Evolutionary conservation across 2,329 filamentous ascomycete species (phyloP), one percentile per base, ranked within the genome.

Genomic region (Colletotrichum tabaci): DNA sequence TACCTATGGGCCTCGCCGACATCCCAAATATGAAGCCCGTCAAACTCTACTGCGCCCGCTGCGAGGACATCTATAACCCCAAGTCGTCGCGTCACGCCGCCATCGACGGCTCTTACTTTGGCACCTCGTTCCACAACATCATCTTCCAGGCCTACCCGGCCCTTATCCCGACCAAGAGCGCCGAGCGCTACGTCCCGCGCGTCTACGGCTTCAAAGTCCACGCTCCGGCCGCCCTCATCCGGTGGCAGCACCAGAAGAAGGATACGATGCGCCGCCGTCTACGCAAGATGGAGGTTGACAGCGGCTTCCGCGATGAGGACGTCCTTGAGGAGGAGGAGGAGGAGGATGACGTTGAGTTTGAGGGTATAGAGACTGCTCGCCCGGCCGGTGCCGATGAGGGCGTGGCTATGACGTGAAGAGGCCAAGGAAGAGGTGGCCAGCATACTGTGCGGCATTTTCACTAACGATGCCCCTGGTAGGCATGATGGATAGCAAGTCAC

Each of bases 61-160:
- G 96, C 87, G 96, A 99, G 87, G 96, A 99, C 82, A 93, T 97
- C 71, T 99, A 99, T 88, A 98, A 98, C 84, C 96, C 96, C 55
- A 99, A 99, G 83, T 98, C 96, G 4, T 96, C 94, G 23, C 94
- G 96, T 38, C 96, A 99, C 83, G 95, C 95, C 61, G 90, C 93
- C 71, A 98, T 99, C 78, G 96, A 99, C 81, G 96, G 96, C 74
- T 96, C 96, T 75, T 99, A 98, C 87, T 99, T 99, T 77, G 96
- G 96, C 76, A 95, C 96, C 58, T 97, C 94, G 3, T 99, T 99
- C 87, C 96, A 98, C 87, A 98, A 98, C 84, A 98, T 99, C 83
- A 91, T 99, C 74, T 98, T 99, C 87, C 96, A 99, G 82, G 96
- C 99, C 66, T 98, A 98, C 81, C 96, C 96, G 7, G 91, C 93